phyloP scores from a whole-genome alignment of 805 yeast species.

The Lachancea sp. region DNA sequence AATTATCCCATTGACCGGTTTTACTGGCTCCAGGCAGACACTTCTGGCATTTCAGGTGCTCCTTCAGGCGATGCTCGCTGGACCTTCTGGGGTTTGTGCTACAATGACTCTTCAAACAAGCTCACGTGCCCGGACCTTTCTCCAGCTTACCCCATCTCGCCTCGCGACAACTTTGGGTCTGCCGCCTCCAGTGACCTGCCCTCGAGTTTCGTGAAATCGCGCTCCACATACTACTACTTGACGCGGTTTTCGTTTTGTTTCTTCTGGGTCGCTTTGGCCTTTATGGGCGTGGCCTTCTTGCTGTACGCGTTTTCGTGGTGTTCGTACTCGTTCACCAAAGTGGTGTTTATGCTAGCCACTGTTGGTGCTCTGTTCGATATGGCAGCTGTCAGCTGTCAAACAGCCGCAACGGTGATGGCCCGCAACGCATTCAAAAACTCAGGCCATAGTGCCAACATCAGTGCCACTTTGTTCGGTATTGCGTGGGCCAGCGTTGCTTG shows the following conservation, averaged over 20 bases:
- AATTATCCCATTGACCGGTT: slow-evolving; percentile 56
- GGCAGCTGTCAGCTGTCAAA: slow-evolving; percentile 62
- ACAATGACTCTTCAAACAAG: slow-evolving; percentile 23
- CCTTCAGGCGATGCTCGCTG: slow-evolving; percentile 48
- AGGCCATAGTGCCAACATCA: slow-evolving; percentile 42
- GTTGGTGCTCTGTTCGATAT: slow-evolving; percentile 49
- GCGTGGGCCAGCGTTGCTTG: slow-evolving; percentile 64
- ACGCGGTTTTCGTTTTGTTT: slow-evolving; percentile 63
- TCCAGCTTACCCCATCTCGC: slow-evolving; percentile 71
- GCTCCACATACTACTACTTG: slow-evolving; percentile 55
- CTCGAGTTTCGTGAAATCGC: slow-evolving; percentile 43
- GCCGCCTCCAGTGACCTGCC: slow-evolving; percentile 41
- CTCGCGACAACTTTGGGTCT: slow-evolving; percentile 64
- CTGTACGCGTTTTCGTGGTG: slow-evolving; percentile 50
- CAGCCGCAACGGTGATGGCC: slow-evolving; percentile 75
- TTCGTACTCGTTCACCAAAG: slow-evolving; percentile 48
- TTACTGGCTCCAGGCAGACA: slow-evolving; percentile 68
- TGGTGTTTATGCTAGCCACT: slow-evolving; percentile 45
- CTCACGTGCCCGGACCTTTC: slow-evolving; percentile 38
- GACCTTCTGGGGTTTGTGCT: slow-evolving; percentile 79
- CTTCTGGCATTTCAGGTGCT: slow-evolving; percentile 47
- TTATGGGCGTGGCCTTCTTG: slow-evolving; percentile 56
- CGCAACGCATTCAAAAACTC: slow-evolving; percentile 55
- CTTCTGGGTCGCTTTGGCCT: slow-evolving; percentile 52
- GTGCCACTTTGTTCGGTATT: slow-evolving; percentile 53